Evolutionary conservation across 495 filamentous ascomycete species (phyloP).

Genomic region (Trichocladium antarcticum): DNA sequence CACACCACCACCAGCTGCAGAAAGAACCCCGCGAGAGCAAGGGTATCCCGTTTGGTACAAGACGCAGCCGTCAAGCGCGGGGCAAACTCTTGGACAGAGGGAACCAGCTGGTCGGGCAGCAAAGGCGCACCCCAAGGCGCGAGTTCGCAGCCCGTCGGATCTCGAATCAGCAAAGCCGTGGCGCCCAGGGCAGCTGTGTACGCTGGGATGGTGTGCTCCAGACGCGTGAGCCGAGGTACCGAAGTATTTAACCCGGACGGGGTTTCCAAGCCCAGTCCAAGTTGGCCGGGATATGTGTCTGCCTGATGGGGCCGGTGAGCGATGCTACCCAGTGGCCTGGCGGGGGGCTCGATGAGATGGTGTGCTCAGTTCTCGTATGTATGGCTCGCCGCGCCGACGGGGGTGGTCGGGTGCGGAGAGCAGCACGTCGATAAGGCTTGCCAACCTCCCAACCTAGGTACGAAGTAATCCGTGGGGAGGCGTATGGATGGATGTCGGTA

Average conservation of each 20-base stretch:
- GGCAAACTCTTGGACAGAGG: neutral
- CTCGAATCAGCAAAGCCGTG: slow-evolving; percentile 1
- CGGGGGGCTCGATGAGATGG: slow-evolving; percentile 8
- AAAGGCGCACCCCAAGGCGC: slow-evolving; percentile 9
- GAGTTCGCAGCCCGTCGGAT: slow-evolving; percentile 8
- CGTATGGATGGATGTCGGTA: too few species aligned
- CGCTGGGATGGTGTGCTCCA: neutral
- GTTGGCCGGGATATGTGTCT: slow-evolving; percentile 1
- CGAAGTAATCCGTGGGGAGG: neutral
- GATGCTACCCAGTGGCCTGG: slow-evolving; percentile 2
- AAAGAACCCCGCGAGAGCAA: slow-evolving; percentile 6
- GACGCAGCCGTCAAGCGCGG: slow-evolving; percentile 8
- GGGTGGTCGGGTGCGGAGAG: slow-evolving; percentile 5
- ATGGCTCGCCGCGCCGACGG: slow-evolving; percentile 4
- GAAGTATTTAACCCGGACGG: neutral
- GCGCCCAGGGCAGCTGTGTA: neutral
- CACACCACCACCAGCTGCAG: slow-evolving; percentile 12
- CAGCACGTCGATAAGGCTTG: slow-evolving; percentile 9
- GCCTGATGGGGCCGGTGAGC: slow-evolving; percentile 13
- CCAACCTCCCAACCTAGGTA: too few species aligned
- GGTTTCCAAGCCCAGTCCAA: neutral
- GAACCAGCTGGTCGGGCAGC: slow-evolving; percentile 15
- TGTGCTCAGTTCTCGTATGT: slow-evolving; percentile 10
- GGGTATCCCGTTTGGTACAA: slow-evolving; percentile 5
- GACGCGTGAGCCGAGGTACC: neutral